Base-by-base conservation (phyloP, 2,329 filamentous ascomycete species). In the Botrytis byssoidea region DNA sequence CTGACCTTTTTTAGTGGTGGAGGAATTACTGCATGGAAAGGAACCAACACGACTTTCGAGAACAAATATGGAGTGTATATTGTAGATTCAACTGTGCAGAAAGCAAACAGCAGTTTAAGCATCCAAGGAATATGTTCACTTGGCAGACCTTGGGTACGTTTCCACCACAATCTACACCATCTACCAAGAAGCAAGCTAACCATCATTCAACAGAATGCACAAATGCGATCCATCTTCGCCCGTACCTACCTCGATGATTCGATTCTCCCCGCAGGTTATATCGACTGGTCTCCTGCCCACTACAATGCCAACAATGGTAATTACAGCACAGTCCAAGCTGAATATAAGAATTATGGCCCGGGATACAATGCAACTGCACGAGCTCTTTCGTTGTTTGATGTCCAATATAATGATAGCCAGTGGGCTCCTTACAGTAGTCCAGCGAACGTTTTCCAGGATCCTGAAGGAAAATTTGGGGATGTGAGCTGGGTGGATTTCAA, bases 41-140 rank as follows among this genome's bases (percentile, higher is more conserved):
- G 88, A 42, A 86, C 87, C 0, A 91, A 91, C 80, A 92, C 89
- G 0, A 91, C 89, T 0, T 91, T 89, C 70, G 79, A 81, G 8
- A 92, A 92, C 82, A 90, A 89, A 77, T 92, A 91, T 80, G 90
- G 90, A 14, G 87, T 89, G 0, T 92, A 92, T 80, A 86, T 92
- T 74, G 85, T 88, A 66, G 83, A 87, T 42, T 88, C 87, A 0
- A 81, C 82, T 4, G 83, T 91, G 6, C 80, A 83, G 0, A 87
- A 88, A 2, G 87, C 88, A 37, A 92, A 92, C 78, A 82, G 86
- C 29, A 83, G 83, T 20, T 66, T 75, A 4, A 71, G 35, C 6
- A 79, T 79, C 25, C 72, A 73, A 16, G 84, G 84, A 0, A 81
- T 84, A 77, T 89, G 88, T 77, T 82, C 86, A 1, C 81, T 89